These are phyloP conservation scores for Podila epicladia DNA, from an alignment of 192 early-diverging fungal species.

Conservation along the genomic window DNA sequence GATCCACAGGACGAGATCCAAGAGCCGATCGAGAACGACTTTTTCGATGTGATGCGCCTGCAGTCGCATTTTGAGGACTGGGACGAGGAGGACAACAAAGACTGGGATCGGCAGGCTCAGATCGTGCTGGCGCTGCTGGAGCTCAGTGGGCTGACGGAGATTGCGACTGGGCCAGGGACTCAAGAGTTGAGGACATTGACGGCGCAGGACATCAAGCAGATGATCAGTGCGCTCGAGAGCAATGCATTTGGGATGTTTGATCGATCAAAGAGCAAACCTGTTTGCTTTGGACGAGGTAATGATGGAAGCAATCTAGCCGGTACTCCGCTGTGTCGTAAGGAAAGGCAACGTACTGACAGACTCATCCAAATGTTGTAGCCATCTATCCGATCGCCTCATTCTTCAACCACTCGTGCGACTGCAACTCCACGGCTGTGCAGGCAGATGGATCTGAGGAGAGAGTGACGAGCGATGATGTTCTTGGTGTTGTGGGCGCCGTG, in stretches of 20 bases:
- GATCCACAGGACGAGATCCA: constrained; percentile 8
- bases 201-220: constrained; percentile 57
- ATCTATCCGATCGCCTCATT: constrained; percentile 69
- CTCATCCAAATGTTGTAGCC: constrained; percentile 54
- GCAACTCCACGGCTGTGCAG: constrained; percentile 52
- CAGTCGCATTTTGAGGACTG: constrained; percentile 73
- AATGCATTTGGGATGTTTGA: constrained; percentile 78
- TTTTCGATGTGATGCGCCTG: constrained; percentile 53
- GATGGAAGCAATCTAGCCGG: too few relatives aligned
- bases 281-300: constrained; percentile 60
- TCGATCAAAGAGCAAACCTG: constrained; percentile 33
- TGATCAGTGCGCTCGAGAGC: constrained; percentile 69
- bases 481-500: not conserved
- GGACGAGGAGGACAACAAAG: constrained; percentile 61
- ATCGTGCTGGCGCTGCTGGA: constrained; percentile 57
- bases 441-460: constrained; percentile 31
- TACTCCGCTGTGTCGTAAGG: not conserved
- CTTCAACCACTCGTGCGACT: constrained; percentile 77
- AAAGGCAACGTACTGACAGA: not conserved
- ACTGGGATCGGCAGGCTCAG: constrained; percentile 64
- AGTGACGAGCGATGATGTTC: constrained; percentile 12
- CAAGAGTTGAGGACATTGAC: constrained; percentile 12
- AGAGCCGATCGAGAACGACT: constrained; percentile 51
- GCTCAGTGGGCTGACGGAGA: constrained; percentile 54
- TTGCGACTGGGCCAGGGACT: constrained; percentile 8